Percentiles rank a stretch among this genome's conserved stretches.
Evolutionary conservation across 768 basidiomycete species (phyloP).

Genomic region (Xerocomellus chrysenteron): DNA sequence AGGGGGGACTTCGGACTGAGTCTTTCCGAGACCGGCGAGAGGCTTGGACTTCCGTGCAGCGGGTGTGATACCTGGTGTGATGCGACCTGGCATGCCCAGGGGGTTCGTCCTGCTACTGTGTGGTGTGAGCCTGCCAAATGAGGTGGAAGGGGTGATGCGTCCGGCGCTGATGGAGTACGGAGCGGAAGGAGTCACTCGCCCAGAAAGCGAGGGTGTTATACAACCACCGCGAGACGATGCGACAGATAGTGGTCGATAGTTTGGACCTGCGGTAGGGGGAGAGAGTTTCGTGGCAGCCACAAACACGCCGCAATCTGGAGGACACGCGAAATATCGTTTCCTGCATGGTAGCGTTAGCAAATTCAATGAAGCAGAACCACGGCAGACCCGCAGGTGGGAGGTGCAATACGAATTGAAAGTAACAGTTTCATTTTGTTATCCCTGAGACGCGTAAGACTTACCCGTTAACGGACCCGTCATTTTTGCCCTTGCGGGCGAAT

Average conservation of each 20-base stretch:
- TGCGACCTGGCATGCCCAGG: conserved; percentile 40
- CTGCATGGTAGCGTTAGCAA: conserved; percentile 39
- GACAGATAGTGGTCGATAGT: conserved; percentile 72
- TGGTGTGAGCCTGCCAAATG: conserved; percentile 44
- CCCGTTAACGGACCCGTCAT: conserved; percentile 88
- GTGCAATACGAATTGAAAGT: neutral
- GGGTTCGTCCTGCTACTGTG: conserved; percentile 28
- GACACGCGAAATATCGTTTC: conserved; percentile 81
- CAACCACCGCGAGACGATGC: conserved; percentile 63
- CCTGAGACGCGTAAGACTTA: conserved; percentile 41
- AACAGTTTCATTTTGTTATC: neutral
- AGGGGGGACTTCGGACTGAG: conserved; percentile 30
- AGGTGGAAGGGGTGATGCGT: conserved; percentile 57
- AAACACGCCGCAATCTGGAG: conserved; percentile 88
- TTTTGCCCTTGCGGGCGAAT: conserved; percentile 91
- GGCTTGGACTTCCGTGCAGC: conserved; percentile 33
- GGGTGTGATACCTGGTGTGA: conserved; percentile 43
- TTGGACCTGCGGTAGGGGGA: conserved; percentile 62
- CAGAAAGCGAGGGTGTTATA: conserved; percentile 43
- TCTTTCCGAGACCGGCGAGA: conserved; percentile 30
- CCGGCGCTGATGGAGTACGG: conserved; percentile 40
- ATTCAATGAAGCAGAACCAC: neutral
- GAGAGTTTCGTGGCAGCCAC: conserved; percentile 82
- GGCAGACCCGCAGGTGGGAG: neutral
- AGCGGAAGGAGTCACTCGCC: conserved; percentile 46